phyloP scores from a whole-genome alignment of 2,329 filamentous ascomycete species.

The Clonostachys rhizophaga region DNA sequence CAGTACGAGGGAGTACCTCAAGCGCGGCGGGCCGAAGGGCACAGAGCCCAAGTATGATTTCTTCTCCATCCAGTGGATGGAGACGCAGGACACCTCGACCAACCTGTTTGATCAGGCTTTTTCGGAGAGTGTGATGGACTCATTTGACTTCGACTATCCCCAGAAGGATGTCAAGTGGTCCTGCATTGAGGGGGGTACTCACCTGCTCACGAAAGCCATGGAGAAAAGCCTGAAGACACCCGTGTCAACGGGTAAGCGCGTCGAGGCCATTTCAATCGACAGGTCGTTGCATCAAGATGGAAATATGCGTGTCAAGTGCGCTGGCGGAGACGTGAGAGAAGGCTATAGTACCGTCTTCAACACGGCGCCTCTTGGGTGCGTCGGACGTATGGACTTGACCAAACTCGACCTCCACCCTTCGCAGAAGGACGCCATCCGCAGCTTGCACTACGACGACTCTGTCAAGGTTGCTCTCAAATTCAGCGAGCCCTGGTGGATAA shows the following conservation, averaged over 20 bases:
- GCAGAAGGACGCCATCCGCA: slow-evolving; percentile 20
- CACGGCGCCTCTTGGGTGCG: slow-evolving; percentile 17
- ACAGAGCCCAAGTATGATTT: slow-evolving; percentile 4
- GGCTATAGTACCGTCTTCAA: slow-evolving; percentile 21
- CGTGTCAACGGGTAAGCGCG: slow-evolving; percentile 3
- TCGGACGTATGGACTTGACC: slow-evolving; percentile 19
- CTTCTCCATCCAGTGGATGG: slow-evolving; percentile 11
- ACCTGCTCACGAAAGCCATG: slow-evolving; percentile 18
- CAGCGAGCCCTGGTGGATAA: slow-evolving; percentile 23
- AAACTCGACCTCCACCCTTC: slow-evolving; percentile 10
- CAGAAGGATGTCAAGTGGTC: slow-evolving; percentile 11
- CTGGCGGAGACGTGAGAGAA: background rate
- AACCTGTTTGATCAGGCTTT: slow-evolving; percentile 26
- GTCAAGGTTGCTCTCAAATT: slow-evolving; percentile 28
- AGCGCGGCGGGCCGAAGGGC: slow-evolving; percentile 4
- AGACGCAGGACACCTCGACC: slow-evolving; percentile 14
- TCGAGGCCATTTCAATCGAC: slow-evolving; percentile 1
- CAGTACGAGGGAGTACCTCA: slow-evolving; percentile 13
- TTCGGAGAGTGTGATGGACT: slow-evolving; percentile 24
- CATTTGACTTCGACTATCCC: slow-evolving; percentile 18
- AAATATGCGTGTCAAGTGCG: slow-evolving; percentile 3
- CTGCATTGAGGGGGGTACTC: slow-evolving; percentile 23
- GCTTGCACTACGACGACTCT: slow-evolving; percentile 19
- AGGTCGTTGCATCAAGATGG: background rate
- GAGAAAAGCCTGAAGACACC: slow-evolving; percentile 8